These are phyloP conservation scores for Aspergillus puulaauensis DNA, from an alignment of 2,329 filamentous ascomycete species.

Conservation along the genomic window DNA sequence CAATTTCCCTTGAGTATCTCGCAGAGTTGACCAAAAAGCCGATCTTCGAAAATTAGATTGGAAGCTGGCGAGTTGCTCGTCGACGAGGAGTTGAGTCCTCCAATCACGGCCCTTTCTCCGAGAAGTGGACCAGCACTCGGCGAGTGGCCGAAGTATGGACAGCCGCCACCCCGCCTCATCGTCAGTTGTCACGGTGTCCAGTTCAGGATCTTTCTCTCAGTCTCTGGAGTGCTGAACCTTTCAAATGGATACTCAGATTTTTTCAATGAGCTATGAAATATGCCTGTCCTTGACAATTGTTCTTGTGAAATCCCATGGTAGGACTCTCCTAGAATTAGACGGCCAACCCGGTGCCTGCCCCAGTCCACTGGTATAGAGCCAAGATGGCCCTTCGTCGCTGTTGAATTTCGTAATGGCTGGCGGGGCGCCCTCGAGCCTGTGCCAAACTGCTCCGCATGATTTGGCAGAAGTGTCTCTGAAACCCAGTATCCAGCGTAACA, in stretches of 20 bases:
- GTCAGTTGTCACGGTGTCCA: background rate
- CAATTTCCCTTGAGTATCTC: background rate
- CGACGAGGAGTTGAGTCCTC: background rate
- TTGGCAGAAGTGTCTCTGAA: slow-evolving; percentile 92
- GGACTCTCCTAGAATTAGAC: slow-evolving; percentile 14
- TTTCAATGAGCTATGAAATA: background rate
- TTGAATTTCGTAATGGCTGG: slow-evolving; percentile 82
- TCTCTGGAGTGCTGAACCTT: background rate
- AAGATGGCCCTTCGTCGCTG: slow-evolving; percentile 79
- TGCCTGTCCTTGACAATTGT: background rate
- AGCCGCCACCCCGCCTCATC: background rate
- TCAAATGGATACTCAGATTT: background rate
- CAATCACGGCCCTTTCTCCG: slow-evolving; percentile 8
- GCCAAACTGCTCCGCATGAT: slow-evolving; percentile 93
- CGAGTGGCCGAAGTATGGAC: slow-evolving; percentile 1
- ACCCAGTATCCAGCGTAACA: slow-evolving; percentile 90
- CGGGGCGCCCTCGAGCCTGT: slow-evolving; percentile 79
- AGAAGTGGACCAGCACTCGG: slow-evolving; percentile 1
- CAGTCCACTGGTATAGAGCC: slow-evolving; percentile 84
- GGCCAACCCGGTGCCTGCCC: slow-evolving; percentile 83
- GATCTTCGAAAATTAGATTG: background rate
- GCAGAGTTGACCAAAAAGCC: no score
- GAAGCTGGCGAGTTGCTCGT: background rate
- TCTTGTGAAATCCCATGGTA: background rate
- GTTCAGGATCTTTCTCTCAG: background rate